These are phyloP conservation scores for Cystobasidium onofrii DNA, from an alignment of 768 basidiomycete species.

Conservation along the genomic window DNA sequence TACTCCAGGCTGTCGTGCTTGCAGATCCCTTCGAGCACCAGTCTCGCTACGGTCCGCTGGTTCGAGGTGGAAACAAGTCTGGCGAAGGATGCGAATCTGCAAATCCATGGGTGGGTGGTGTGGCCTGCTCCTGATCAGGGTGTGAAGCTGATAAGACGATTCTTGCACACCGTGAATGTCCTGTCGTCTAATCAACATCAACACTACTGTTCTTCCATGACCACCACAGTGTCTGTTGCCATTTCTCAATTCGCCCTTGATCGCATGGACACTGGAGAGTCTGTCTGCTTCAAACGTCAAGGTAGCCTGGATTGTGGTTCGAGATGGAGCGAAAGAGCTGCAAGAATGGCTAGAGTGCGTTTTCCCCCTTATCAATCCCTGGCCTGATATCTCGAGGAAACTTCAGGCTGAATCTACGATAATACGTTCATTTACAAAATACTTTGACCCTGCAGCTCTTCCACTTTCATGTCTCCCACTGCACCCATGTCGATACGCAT, in stretches of 20 bases:
- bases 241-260: conserved; percentile 81
- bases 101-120: conserved; percentile 23
- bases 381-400: background rate
- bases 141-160: background rate
- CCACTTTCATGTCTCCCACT: conserved; percentile 66
- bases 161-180: too few relatives aligned
- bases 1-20: conserved; percentile 86
- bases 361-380: background rate
- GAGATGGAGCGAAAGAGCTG: conserved; percentile 68
- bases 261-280: conserved; percentile 95
- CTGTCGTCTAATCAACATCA: background rate
- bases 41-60: conserved; percentile 38
- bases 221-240: conserved; percentile 70
- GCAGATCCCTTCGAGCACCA: conserved; percentile 55
- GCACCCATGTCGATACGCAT: conserved; percentile 76
- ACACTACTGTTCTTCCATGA: background rate
- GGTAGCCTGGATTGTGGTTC: conserved; percentile 89
- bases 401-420: conserved; percentile 5
- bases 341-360: conserved; percentile 73
- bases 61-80: conserved; percentile 36
- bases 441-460: background rate
- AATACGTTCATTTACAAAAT: background rate
- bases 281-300: conserved; percentile 90
- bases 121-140: background rate
- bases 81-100: conserved; percentile 37